phyloP scores from a whole-genome alignment of 2,329 filamentous ascomycete species.

The Xylaria hypoxylon region DNA sequence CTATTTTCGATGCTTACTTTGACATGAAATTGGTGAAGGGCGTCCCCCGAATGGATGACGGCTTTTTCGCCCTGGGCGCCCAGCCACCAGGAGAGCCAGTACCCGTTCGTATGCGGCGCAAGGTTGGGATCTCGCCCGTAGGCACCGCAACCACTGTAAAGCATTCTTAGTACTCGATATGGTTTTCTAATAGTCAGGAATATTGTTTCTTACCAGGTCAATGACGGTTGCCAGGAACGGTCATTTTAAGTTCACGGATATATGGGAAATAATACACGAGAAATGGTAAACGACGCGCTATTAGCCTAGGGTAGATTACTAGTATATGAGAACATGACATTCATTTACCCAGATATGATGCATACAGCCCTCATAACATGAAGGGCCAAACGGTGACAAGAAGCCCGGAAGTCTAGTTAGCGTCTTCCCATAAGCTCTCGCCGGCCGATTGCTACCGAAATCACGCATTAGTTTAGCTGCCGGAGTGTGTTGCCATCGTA shows the following conservation, averaged over 20 bases:
- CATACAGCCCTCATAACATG: too few relatives aligned
- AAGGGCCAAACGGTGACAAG: too few relatives aligned
- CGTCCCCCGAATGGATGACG: conserved; percentile 17
- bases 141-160: background rate
- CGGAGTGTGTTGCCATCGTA: too few relatives aligned
- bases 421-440: too few relatives aligned
- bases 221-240: background rate
- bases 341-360: too few relatives aligned
- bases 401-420: too few relatives aligned
- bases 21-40: conserved; percentile 23
- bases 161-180: background rate
- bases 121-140: conserved; percentile 9
- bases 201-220: background rate
- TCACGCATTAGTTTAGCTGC: too few relatives aligned
- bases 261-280: background rate
- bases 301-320: too few relatives aligned
- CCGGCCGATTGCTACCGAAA: too few relatives aligned
- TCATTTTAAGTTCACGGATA: background rate
- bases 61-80: conserved; percentile 24
- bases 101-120: conserved; percentile 23
- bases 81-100: conserved; percentile 25
- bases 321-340: too few relatives aligned
- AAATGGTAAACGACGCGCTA: too few relatives aligned
- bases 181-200: background rate
- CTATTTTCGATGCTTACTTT: conserved; percentile 26